Evolutionary conservation across 1,284 basidiomycete genomes (phyloP).

Genomic region (Microbotryum scabiosae): DNA sequence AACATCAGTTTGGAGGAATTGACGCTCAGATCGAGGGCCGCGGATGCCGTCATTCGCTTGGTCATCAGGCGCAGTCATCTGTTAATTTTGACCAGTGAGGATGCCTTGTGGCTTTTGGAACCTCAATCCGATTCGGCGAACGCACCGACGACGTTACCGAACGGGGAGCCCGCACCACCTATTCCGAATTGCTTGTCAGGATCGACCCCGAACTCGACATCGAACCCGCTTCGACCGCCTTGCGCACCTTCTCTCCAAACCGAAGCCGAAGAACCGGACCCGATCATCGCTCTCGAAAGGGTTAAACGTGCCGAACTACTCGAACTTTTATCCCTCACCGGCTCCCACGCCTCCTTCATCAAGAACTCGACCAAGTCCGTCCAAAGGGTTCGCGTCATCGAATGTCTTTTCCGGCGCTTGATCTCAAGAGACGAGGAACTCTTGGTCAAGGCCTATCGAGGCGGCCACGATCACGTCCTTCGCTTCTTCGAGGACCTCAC

Average conservation of each 20-base stretch:
- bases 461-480: slow-evolving; percentile 28
- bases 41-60: background rate
- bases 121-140: slow-evolving; percentile 1
- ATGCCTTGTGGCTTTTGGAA: slow-evolving; percentile 27
- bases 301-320: slow-evolving; percentile 21
- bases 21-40: slow-evolving; percentile 7
- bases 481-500: slow-evolving; percentile 27
- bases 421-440: slow-evolving; percentile 24
- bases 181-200: background rate
- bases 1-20: slow-evolving; percentile 5
- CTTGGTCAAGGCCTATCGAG: slow-evolving; percentile 27
- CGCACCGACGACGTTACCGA: background rate
- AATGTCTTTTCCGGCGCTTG: slow-evolving; percentile 27
- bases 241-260: slow-evolving; percentile 22
- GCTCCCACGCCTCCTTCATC: slow-evolving; percentile 28
- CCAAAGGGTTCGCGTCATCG: slow-evolving; percentile 29
- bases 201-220: slow-evolving; percentile 7
- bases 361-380: slow-evolving; percentile 21
- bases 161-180: too few relatives aligned
- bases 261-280: slow-evolving; percentile 27
- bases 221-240: slow-evolving; percentile 26
- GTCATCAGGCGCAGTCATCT: background rate
- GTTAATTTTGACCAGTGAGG: slow-evolving; percentile 26
- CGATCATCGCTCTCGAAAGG: slow-evolving; percentile 22
- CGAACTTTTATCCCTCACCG: slow-evolving; percentile 27